Conservation (phyloP, 2,329 filamentous ascomycete species). For the Fusarium cyanostomum region DNA sequence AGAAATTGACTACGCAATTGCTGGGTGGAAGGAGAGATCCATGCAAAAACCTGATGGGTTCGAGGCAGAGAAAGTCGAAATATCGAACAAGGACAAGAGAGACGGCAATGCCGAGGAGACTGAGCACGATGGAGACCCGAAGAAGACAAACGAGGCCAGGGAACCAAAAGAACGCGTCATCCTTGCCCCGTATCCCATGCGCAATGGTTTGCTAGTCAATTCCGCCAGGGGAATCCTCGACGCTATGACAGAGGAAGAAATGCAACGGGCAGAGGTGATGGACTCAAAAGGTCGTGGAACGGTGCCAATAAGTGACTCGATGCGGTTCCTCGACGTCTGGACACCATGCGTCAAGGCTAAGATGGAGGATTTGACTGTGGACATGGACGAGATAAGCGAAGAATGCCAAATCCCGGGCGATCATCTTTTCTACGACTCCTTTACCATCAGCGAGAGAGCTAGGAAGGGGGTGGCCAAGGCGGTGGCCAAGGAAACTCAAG, state of each 20-base stretch:
- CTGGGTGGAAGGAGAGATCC: conserved; percentile 56
- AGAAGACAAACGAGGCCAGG: conserved; percentile 9
- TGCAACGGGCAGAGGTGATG: conserved; percentile 53
- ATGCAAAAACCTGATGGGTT: conserved; percentile 52
- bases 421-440: conserved; percentile 63
- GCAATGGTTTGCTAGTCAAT: conserved; percentile 56
- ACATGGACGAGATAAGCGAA: conserved; percentile 10
- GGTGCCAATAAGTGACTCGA: conserved; percentile 42
- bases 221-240: conserved; percentile 53
- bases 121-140: conserved; percentile 10
- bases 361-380: conserved; percentile 24
- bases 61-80: conserved; percentile 33
- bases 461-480: conserved; percentile 34
- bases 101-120: conserved; percentile 8
- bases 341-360: conserved; percentile 52
- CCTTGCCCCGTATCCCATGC: conserved; percentile 47
- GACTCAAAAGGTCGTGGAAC: conserved; percentile 58
- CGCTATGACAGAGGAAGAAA: conserved; percentile 58
- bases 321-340: conserved; percentile 54
- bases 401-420: conserved; percentile 56
- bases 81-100: conserved; percentile 22
- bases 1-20: conserved; percentile 51
- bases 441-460: conserved; percentile 54
- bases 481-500: conserved; percentile 30
- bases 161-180: conserved; percentile 38